Percentiles rank a stretch among this genome's conserved stretches.
These are phyloP conservation scores for Diaporthe nobilis DNA, from an alignment of 2,329 filamentous ascomycete species.

Conservation along the genomic window DNA sequence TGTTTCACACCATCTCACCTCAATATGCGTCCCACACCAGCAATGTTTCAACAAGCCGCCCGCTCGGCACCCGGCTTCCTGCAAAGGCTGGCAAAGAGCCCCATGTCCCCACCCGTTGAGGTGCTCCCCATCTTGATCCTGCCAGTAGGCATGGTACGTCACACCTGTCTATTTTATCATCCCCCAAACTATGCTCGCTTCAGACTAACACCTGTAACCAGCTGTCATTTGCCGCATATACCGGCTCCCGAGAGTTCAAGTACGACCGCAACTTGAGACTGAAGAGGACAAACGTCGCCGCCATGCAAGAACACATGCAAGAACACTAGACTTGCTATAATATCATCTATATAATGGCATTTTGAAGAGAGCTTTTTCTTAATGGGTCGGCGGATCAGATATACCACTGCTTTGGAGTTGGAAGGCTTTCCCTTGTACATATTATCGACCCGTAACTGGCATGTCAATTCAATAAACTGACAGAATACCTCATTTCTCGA, in stretches of 20 bases:
- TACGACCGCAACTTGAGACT: slow-evolving; percentile 40
- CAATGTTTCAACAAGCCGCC: slow-evolving; percentile 36
- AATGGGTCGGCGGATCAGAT: neutral
- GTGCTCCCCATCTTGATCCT: slow-evolving; percentile 39
- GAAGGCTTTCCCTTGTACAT: neutral
- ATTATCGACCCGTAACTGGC: neutral
- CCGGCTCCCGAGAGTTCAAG: slow-evolving; percentile 37
- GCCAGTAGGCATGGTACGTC: slow-evolving; percentile 37
- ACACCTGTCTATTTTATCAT: too few species aligned
- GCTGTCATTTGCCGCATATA: slow-evolving; percentile 39
- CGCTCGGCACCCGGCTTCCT: slow-evolving; percentile 34
- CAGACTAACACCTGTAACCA: neutral
- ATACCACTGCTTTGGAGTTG: slow-evolving; percentile 36
- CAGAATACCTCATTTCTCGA: neutral
- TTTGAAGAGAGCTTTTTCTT: neutral
- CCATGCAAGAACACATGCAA: neutral
- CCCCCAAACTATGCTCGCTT: too few species aligned
- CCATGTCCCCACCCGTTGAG: slow-evolving; percentile 40
- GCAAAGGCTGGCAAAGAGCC: slow-evolving; percentile 35
- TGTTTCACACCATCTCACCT: neutral
- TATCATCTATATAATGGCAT: neutral
- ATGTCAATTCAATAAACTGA: neutral
- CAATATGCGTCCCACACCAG: slow-evolving; percentile 39
- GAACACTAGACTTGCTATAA: neutral
- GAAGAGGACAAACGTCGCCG: slow-evolving; percentile 38